Conservation (phyloP, 2,329 filamentous ascomycete genomes). For the Chalara sp. region DNA sequence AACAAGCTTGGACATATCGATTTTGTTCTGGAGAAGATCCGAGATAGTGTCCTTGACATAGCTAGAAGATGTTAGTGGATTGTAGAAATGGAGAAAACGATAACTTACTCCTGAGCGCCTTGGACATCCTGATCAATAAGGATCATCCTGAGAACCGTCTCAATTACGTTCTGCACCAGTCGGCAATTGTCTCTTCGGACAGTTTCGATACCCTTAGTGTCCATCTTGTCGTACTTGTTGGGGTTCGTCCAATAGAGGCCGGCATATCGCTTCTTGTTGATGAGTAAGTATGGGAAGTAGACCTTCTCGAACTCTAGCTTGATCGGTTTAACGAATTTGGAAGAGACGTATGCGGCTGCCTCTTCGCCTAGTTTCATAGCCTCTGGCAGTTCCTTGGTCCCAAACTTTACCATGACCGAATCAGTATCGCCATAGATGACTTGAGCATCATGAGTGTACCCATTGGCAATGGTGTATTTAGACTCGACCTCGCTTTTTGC, state of each 20-base stretch:
- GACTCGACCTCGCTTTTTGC: conserved; percentile 94
- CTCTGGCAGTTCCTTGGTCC: conserved; percentile 75
- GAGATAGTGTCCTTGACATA: conserved; percentile 97
- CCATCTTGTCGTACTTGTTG: conserved; percentile 98
- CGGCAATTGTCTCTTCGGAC: conserved; percentile 95
- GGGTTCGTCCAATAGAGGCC: conserved; percentile 96
- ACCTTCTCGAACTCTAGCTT: conserved; percentile 99
- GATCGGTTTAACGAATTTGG: conserved; percentile 92
- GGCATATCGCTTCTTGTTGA: conserved; percentile 99
- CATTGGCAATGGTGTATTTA: conserved; percentile 86
- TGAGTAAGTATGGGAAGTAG: conserved; percentile 93
- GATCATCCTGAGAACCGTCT: conserved; percentile 92
- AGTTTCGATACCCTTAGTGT: conserved; percentile 98
- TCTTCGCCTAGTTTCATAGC: conserved; percentile 96
- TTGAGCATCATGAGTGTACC: conserved; percentile 88
- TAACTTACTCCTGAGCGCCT: conserved; percentile 82
- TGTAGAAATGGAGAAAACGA: background rate
- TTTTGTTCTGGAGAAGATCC: conserved; percentile 90
- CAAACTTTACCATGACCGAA: conserved; percentile 99
- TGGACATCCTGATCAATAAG: conserved; percentile 87
- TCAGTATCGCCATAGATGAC: conserved; percentile 99
- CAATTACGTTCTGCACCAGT: conserved; percentile 92
- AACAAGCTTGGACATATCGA: conserved; percentile 98
- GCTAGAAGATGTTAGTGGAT: conserved; percentile 41
- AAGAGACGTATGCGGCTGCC: conserved; percentile 79